Conservation (phyloP, 164 flowering plant genomes). For the Santalum album region DNA sequence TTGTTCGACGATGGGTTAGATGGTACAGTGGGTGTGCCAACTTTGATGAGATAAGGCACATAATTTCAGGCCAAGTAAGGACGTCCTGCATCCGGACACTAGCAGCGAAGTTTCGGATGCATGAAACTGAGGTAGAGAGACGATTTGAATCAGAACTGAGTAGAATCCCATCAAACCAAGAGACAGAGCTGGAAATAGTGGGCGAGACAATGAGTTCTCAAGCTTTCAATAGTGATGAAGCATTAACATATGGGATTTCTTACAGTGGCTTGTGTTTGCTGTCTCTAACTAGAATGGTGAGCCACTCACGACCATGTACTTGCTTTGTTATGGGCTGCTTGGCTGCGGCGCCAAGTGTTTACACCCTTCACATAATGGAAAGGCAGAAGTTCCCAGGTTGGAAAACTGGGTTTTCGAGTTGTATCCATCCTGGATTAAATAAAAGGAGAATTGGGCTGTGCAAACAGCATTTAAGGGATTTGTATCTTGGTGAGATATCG, state of each 20-base stretch:
- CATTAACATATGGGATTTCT: slow-evolving; percentile 52
- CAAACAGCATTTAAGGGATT: slow-evolving; percentile 61
- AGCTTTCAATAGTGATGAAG: slow-evolving; percentile 36
- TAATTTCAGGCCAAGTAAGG: slow-evolving; percentile 46
- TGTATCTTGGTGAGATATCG: slow-evolving; percentile 74
- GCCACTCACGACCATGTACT: slow-evolving; percentile 49
- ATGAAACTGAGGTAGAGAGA: slow-evolving; percentile 61
- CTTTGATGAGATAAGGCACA: slow-evolving; percentile 44
- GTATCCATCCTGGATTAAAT: slow-evolving; percentile 77
- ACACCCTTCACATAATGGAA: slow-evolving; percentile 73
- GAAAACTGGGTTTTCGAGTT: slow-evolving; percentile 76
- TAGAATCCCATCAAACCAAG: slow-evolving; percentile 45
- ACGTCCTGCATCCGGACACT: slow-evolving; percentile 82
- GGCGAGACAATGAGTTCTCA: slow-evolving; percentile 21
- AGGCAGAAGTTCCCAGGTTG: slow-evolving; percentile 78
- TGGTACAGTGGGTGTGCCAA: slow-evolving; percentile 59
- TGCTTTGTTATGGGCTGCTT: slow-evolving; percentile 73
- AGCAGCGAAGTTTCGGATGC: slow-evolving; percentile 66
- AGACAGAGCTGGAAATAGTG: slow-evolving; percentile 40
- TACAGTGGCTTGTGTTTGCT: slow-evolving; percentile 67
- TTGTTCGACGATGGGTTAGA: slow-evolving; percentile 60
- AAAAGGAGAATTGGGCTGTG: slow-evolving; percentile 67
- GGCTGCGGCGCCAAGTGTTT: slow-evolving; percentile 55
- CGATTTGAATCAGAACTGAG: slow-evolving; percentile 53
- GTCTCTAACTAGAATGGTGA: slow-evolving; percentile 60